Evolutionary conservation across 2,329 filamentous ascomycete genomes (phyloP).

Genomic region (Parafenestella ontariensis): DNA sequence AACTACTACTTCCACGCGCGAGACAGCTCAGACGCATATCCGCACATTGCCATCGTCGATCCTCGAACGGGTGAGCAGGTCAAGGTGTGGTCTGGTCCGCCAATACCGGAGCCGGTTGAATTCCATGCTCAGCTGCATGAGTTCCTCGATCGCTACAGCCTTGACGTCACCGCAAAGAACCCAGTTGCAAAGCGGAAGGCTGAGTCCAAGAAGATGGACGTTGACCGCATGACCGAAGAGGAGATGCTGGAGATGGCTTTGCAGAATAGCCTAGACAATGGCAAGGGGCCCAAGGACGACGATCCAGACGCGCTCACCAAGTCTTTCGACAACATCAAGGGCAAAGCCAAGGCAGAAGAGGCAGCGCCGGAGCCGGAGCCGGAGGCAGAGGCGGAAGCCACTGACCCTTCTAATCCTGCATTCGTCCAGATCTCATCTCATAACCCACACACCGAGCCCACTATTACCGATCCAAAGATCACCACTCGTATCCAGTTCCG

Average conservation of each 20-base stretch:
- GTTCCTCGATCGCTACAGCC: conserved; percentile 95
- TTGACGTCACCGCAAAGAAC: conserved; percentile 88
- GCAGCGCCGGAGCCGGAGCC: conserved; percentile 21
- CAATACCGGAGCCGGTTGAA: conserved; percentile 76
- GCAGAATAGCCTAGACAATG: conserved; percentile 79
- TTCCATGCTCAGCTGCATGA: conserved; percentile 93
- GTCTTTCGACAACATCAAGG: conserved; percentile 63
- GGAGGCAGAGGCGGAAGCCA: conserved; percentile 34
- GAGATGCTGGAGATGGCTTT: conserved; percentile 96
- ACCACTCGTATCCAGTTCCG: conserved; percentile 89
- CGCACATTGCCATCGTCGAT: conserved; percentile 94
- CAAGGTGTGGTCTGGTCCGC: conserved; percentile 90
- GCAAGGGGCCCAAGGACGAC: conserved; percentile 63
- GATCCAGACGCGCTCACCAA: conserved; percentile 92
- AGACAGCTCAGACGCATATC: conserved; percentile 88
- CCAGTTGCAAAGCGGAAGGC: conserved; percentile 82
- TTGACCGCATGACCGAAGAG: conserved; percentile 92
- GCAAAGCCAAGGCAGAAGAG: conserved; percentile 48
- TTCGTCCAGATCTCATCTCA: conserved; percentile 77
- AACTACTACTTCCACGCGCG: conserved; percentile 86
- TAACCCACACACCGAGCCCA: conserved; percentile 78
- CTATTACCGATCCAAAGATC: conserved; percentile 67
- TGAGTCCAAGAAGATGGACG: conserved; percentile 73
- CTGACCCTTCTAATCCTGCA: conserved; percentile 49
- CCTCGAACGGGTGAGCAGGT: conserved; percentile 96